Conservation (phyloP, 2,329 filamentous ascomycete genomes). For the Pyrenophora tritici-repentis region DNA sequence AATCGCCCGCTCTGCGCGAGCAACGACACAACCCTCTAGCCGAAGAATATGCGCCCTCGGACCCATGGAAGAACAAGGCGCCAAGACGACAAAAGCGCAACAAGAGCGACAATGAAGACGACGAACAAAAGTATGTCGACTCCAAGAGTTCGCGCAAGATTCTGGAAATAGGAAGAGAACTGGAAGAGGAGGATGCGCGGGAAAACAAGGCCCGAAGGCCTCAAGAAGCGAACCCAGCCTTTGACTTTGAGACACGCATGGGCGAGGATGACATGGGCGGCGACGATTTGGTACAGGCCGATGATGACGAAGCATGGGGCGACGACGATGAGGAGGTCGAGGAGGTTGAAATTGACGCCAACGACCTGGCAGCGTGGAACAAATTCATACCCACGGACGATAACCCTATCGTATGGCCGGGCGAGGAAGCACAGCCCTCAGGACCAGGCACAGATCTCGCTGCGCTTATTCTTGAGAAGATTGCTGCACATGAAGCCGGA, state of each 20-base stretch:
- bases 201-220: conserved; percentile 51
- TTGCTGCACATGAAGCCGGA: conserved; percentile 84
- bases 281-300: conserved; percentile 57
- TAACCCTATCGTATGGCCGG: conserved; percentile 73
- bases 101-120: conserved; percentile 58
- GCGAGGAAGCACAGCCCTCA: conserved; percentile 50
- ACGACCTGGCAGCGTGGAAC: conserved; percentile 87
- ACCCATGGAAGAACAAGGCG: conserved; percentile 69
- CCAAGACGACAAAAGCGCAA: conserved; percentile 67
- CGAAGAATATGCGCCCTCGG: conserved; percentile 79
- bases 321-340: conserved; percentile 76
- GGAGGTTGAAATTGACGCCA: conserved; percentile 79
- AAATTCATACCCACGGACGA: conserved; percentile 81
- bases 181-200: conserved; percentile 78
- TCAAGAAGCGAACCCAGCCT: conserved; percentile 64
- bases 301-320: conserved; percentile 68
- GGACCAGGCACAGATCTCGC: conserved; percentile 74
- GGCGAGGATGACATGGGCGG: conserved; percentile 53
- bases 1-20: conserved; percentile 58
- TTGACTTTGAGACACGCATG: conserved; percentile 79
- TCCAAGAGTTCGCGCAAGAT: conserved; percentile 88
- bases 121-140: conserved; percentile 77
- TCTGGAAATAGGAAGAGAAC: conserved; percentile 83
- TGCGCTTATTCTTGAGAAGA: conserved; percentile 91
- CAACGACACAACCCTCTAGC: conserved; percentile 89